Percentiles rank a stretch among this genome's conserved stretches.
Conservation (phyloP, 2,329 filamentous ascomycete species). For the Pyricularia sp. region DNA sequence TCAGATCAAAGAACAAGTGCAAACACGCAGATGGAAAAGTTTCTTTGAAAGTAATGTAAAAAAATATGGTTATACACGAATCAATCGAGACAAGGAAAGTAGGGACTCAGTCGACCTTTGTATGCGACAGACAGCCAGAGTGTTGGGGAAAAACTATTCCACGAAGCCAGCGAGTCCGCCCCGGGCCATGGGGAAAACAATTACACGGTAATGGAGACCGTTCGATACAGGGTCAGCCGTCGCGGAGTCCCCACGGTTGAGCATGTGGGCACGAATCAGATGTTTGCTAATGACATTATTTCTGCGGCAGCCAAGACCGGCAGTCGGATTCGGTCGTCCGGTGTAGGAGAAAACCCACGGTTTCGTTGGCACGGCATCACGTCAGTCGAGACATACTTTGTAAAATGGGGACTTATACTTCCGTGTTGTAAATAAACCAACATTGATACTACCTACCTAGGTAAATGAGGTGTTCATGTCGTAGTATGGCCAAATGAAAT, state of each 20-base stretch:
- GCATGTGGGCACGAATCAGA: background rate
- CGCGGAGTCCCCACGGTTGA: background rate
- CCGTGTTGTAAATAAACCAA: background rate
- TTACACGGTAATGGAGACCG: background rate
- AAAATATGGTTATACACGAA: background rate
- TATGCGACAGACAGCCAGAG: background rate
- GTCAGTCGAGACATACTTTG: background rate
- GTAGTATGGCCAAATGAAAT: background rate
- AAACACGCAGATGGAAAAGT: background rate
- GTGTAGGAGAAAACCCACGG: background rate
- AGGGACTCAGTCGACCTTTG: background rate
- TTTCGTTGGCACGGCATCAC: background rate
- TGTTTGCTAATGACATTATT: background rate
- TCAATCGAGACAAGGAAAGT: background rate
- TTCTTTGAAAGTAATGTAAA: background rate
- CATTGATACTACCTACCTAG: background rate
- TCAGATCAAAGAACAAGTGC: background rate
- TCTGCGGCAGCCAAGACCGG: background rate
- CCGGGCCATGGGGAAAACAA: background rate
- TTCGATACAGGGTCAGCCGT: background rate
- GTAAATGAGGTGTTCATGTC: background rate
- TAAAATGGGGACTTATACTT: background rate
- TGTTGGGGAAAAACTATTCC: background rate
- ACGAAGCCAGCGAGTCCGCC: background rate
- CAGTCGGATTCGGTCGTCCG: background rate